A percentile compares a stretch with the other conserved stretches of the same genome.
These are phyloP conservation scores for Acer yangbiense DNA, from an alignment of 345 rosid species.

Conservation along the genomic window DNA sequence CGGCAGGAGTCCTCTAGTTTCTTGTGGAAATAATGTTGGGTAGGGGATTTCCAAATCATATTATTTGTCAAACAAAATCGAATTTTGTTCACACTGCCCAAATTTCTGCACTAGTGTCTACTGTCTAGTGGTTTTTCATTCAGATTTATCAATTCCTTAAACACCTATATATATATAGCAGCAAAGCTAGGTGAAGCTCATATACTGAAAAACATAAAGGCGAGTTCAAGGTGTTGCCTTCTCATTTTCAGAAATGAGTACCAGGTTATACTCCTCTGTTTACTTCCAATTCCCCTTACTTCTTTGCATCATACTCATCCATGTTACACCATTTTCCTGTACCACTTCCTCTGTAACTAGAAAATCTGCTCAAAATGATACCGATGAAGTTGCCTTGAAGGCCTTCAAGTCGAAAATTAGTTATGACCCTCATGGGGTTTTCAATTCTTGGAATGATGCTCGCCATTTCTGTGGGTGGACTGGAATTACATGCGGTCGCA, in stretches of 20 bases:
- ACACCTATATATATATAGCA: too few species aligned
- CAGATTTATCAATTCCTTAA: too few species aligned
- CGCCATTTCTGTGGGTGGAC: slow-evolving; percentile 26
- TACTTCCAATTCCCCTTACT: background rate
- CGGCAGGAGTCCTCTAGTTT: too few species aligned
- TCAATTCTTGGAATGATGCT: slow-evolving; percentile 34
- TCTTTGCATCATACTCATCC: background rate
- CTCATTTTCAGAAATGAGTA: background rate
- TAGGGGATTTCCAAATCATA: too few species aligned
- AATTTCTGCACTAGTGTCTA: too few species aligned
- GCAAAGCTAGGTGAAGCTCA: too few species aligned
- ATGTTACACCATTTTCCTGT: background rate
- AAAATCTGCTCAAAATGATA: background rate
- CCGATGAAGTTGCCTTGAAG: background rate
- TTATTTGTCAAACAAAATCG: too few species aligned
- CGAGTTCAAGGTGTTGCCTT: background rate
- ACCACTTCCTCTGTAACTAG: background rate
- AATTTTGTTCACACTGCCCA: too few species aligned
- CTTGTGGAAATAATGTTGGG: too few species aligned
- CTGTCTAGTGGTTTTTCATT: too few species aligned
- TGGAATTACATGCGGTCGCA: slow-evolving; percentile 28
- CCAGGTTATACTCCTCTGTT: background rate
- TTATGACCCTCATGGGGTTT: background rate
- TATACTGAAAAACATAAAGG: background rate
- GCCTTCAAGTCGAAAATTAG: background rate